phyloP scores from a whole-genome alignment of 2,329 filamentous ascomycete species.

The Biscogniauxia sp. region DNA sequence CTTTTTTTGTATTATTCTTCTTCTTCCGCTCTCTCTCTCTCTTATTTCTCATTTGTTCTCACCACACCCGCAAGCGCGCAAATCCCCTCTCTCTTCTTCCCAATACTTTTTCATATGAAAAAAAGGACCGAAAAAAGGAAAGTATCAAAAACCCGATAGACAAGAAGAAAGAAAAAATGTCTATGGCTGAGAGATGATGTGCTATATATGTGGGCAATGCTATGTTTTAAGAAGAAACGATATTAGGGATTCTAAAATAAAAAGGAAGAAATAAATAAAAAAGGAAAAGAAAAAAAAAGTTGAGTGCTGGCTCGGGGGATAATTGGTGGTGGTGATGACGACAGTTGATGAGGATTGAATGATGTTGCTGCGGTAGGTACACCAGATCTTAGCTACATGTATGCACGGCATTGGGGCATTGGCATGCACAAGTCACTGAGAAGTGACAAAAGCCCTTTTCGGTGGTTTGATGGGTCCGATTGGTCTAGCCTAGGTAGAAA shows the following conservation, averaged over 20 bases:
- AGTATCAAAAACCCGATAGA: neutral
- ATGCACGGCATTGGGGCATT: neutral
- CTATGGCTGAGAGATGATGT: neutral
- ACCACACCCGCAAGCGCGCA: too few relatives aligned
- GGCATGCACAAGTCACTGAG: neutral
- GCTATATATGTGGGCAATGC: neutral
- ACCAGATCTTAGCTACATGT: neutral
- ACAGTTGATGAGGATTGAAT: neutral
- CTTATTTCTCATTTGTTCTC: too few relatives aligned
- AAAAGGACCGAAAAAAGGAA: neutral
- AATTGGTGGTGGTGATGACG: neutral
- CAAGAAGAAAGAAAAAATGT: neutral
- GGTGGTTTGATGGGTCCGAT: neutral
- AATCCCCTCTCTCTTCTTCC: too few relatives aligned
- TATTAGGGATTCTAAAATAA: neutral
- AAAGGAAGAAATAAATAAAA: neutral
- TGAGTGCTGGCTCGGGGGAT: neutral
- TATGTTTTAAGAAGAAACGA: neutral
- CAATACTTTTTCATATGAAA: neutral
- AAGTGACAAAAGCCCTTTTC: neutral
- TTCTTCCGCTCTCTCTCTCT: too few relatives aligned
- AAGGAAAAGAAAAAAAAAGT: neutral
- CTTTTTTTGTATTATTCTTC: too few relatives aligned
- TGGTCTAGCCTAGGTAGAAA: neutral
- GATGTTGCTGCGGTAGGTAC: neutral